Base-by-base conservation (phyloP, 371 early-diverging fungal species). In the Zychaea mexicana region DNA sequence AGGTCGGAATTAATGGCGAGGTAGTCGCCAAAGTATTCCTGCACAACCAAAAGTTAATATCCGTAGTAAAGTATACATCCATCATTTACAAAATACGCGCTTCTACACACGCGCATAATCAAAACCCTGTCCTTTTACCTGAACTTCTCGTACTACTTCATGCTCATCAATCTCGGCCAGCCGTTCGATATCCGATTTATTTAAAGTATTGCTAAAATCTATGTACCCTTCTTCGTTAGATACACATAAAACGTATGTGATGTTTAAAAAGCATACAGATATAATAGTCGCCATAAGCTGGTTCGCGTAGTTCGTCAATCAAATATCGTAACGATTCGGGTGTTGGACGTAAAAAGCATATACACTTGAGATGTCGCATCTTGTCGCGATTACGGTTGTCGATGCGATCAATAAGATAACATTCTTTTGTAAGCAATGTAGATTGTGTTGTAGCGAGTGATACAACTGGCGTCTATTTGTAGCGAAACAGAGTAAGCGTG, bases 151-250 rank as follows among this genome's bases (percentile, higher is more conserved):
- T 27, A 98, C 96, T 15, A 90, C 91, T 76, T 98, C 98, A 64
- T 87, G 89, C 68, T 94, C 94, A 75, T 98, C 99, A 46, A 90
- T 90, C 76, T 98, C 98, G 17, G 99, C 99, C 36, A 98, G 77
- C 27, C 89, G 86, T 71, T 98, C 98, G 32, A 98, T 89, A 61
- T 89, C 84, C 10, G 93, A 86, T 73, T 97, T 97, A 53, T 90
- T 88, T 28, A 98, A 62, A 2, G 91, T 88, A 73, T 98, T 98
- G 67, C 93, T 90, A 70, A 98, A 98, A 66, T 93, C 90, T 91
- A 69, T 12, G 5, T 1, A 57, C 19, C 49, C 17, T 30, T 24
- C 24, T 26, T 13, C 13, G 30, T 21, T 47, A 21, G 7, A 26
- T 39, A 15, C 3, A 57, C 26, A 36, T 42, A n/a, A 17, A 9